phyloP scores from a whole-genome alignment of 1,139 yeast species.

The Arxiozyma heterogenica region DNA sequence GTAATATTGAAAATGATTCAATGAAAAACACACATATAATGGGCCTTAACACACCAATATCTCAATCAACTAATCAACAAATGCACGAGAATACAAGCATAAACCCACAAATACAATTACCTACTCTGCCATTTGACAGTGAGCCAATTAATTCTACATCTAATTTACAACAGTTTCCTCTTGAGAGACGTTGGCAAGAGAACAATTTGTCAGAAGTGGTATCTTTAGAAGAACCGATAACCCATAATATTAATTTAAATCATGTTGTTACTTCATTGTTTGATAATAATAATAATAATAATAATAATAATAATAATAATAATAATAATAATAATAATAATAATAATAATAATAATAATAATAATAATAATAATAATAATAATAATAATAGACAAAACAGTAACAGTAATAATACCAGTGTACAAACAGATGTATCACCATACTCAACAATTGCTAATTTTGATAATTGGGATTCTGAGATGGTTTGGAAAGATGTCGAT shows the following conservation, averaged over 20 bases:
- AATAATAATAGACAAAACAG: background rate
- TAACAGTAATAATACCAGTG: background rate
- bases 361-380: background rate
- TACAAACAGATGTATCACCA: constrained; percentile 18
- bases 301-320: background rate
- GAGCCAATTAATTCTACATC: background rate
- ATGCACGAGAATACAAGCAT: background rate
- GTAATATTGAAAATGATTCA: too few species aligned
- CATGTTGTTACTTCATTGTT: background rate
- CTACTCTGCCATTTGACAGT: background rate
- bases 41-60: background rate
- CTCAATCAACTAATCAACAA: background rate
- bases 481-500: constrained; percentile 85
- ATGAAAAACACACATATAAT: background rate
- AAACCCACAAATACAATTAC: background rate
- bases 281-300: background rate
- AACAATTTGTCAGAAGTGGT: background rate
- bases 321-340: too few species aligned
- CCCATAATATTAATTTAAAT: background rate
- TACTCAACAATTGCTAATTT: constrained; percentile 30
- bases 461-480: constrained; percentile 53
- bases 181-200: background rate
- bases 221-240: background rate
- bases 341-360: too few species aligned
- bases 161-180: background rate